Conservation (phyloP, 495 filamentous ascomycete genomes). For the Parathielavia hyrcaniae region DNA sequence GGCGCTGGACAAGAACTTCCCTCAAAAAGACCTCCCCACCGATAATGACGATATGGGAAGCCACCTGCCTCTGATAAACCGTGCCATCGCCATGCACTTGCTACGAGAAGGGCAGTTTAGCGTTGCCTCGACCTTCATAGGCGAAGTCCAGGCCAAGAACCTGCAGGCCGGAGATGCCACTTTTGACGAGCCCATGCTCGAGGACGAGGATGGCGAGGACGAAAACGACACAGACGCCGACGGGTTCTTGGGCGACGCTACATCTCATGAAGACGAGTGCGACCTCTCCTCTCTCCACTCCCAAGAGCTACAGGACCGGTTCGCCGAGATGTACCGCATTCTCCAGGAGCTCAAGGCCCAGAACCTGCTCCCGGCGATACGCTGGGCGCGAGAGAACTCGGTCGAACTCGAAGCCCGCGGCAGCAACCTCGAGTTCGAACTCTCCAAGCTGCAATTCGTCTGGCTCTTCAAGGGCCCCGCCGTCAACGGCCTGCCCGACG, state of each 20-base stretch:
- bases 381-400: conserved; percentile 72
- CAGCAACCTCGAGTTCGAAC: conserved; percentile 90
- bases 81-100: conserved; percentile 93
- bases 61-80: conserved; percentile 71
- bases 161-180: conserved; percentile 13
- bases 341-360: conserved; percentile 65
- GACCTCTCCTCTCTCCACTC: conserved; percentile 57
- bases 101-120: conserved; percentile 88
- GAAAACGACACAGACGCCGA: conserved; percentile 10
- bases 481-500: conserved; percentile 43
- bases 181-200: conserved; percentile 27
- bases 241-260: conserved; percentile 3
- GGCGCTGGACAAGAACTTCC: conserved; percentile 78
- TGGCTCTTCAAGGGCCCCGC: conserved; percentile 61
- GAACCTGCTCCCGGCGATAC: conserved; percentile 75
- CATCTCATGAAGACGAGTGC: conserved; percentile 26
- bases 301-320: conserved; percentile 65
- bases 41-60: conserved; percentile 77
- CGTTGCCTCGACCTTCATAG: conserved; percentile 75
- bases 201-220: conserved; percentile 22
- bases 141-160: conserved; percentile 46
- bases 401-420: conserved; percentile 68
- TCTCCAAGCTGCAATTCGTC: conserved; percentile 78
- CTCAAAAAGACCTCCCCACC: conserved; percentile 67
- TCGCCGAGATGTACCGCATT: conserved; percentile 85